Percentiles rank a stretch among this genome's conserved stretches.
Conservation (phyloP, 2,329 filamentous ascomycete genomes). For the Phyllosticta capitalensis region DNA sequence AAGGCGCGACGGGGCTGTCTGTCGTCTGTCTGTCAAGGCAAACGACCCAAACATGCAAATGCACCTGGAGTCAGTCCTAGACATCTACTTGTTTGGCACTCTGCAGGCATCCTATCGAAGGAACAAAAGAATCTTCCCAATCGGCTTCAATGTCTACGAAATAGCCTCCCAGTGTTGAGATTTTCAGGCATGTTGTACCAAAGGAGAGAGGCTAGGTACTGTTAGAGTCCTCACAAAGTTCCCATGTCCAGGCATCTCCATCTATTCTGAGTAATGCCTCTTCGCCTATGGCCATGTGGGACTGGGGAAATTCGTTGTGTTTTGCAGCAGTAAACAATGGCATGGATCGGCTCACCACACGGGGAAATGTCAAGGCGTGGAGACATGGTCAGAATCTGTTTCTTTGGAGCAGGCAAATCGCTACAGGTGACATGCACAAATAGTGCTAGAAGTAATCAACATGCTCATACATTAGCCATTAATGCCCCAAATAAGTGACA, state of each 20-base stretch:
- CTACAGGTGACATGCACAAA: background rate
- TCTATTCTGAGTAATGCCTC: background rate
- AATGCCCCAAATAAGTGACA: background rate
- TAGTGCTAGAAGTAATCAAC: background rate
- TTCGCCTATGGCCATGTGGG: background rate
- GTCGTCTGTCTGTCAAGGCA: background rate
- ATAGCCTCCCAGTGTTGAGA: too few relatives aligned
- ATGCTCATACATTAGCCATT: background rate
- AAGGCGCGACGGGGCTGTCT: background rate
- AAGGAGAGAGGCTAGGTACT: too few relatives aligned
- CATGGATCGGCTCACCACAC: background rate
- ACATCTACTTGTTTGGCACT: background rate
- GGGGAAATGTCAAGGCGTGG: background rate
- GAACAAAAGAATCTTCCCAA: too few relatives aligned
- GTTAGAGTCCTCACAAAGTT: too few relatives aligned
- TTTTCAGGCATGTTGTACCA: too few relatives aligned
- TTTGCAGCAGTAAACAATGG: background rate
- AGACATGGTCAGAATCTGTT: background rate
- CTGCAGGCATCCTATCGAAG: background rate
- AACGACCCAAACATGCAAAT: background rate
- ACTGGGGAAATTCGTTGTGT: background rate
- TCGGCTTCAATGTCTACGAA: too few relatives aligned
- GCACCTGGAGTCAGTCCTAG: background rate
- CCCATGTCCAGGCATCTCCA: background rate
- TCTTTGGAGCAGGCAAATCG: background rate